These are phyloP conservation scores for Cicer yamashitae DNA, from an alignment of 306 rosid genomes.

Conservation along the genomic window DNA sequence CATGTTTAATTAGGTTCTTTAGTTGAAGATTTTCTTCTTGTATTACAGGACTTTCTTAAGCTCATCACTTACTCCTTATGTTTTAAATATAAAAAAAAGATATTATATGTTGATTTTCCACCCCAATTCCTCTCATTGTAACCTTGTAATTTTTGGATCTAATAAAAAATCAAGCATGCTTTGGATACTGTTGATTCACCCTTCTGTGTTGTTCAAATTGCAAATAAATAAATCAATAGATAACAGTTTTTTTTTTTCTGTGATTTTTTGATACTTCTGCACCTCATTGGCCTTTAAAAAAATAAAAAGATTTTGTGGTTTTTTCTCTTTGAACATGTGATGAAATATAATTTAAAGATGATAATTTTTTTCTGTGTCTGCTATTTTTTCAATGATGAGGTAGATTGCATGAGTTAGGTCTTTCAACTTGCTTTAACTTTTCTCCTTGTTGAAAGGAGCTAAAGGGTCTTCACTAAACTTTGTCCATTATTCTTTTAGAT, in stretches of 20 bases:
- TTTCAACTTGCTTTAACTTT: constrained; percentile 49
- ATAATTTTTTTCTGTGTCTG: constrained; percentile 13
- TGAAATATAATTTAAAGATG: constrained; percentile 36
- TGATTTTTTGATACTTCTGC: too few relatives aligned
- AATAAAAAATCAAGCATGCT: constrained; percentile 53
- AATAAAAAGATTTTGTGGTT: not conserved
- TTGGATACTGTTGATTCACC: constrained; percentile 32
- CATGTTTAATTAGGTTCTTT: constrained; percentile 54
- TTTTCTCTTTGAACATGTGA: constrained; percentile 41
- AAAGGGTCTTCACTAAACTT: constrained; percentile 47
- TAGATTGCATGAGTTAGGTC: constrained; percentile 9
- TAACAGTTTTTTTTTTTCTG: not conserved
- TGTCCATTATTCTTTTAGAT: constrained; percentile 44
- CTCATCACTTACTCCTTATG: constrained; percentile 53
- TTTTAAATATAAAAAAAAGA: constrained; percentile 52
- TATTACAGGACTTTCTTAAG: constrained; percentile 49
- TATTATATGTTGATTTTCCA: constrained; percentile 51
- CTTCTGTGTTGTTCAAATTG: not conserved
- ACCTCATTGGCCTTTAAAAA: not conserved
- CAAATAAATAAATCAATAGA: not conserved
- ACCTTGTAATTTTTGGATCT: constrained; percentile 67
- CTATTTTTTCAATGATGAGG: constrained; percentile 27
- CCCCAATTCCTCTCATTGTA: constrained; percentile 51
- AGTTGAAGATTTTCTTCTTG: constrained; percentile 44
- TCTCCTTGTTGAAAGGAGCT: constrained; percentile 49